Base-by-base conservation (phyloP, 306 rosid genomes). In the Betula pendula region DNA sequence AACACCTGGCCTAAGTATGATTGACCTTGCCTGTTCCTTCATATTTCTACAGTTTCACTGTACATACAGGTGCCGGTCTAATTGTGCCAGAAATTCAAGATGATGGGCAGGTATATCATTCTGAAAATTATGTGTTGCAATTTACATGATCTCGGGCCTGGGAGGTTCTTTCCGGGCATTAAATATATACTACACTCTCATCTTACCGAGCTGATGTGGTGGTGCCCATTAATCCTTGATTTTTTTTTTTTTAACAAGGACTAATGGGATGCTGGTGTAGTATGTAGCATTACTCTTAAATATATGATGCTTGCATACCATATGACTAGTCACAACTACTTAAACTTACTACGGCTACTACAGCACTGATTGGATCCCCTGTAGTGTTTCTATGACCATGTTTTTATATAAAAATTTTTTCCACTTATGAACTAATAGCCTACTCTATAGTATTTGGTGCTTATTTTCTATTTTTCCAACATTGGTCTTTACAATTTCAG, bases 41-140 rank as follows among this genome's bases (percentile, higher is more conserved):
- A 4, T 42, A 31, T 31, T 3, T 48, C 20, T 78, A 83, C 92
- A 95, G 98, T 75, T 92, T 95, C 72, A 92, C 89, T 4, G 33
- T 95, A 38, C 95, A 92, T 60, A 92, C 98, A 52, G 98, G 98
- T 31, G 98, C 97, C 75, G 98, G 98, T 66, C 80, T 85, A 60
- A 95, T 95, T 89, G 76, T 95, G 82, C 97, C 96, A 9, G 96
- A 95, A 88, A 75, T 95, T 68, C 80, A 87, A 75, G 97, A 90
- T 50, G 96, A 92, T 67, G 97, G 93, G 38, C 86, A 84, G 79
- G 98, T 92, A 80, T 25, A 68, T 68, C 70, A 40, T 70, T 59
- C 14, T 25, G 51, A 31, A 42, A 22, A 42, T 51, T 78, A 44
- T 52, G 19, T 70, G 5, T 74, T 73, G 50, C 53, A 70, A 40